Percentiles rank a stretch among this genome's conserved stretches.
phyloP scores from a whole-genome alignment of 2,329 filamentous ascomycete species.

The Chrysoporthe deuterocubensis region DNA sequence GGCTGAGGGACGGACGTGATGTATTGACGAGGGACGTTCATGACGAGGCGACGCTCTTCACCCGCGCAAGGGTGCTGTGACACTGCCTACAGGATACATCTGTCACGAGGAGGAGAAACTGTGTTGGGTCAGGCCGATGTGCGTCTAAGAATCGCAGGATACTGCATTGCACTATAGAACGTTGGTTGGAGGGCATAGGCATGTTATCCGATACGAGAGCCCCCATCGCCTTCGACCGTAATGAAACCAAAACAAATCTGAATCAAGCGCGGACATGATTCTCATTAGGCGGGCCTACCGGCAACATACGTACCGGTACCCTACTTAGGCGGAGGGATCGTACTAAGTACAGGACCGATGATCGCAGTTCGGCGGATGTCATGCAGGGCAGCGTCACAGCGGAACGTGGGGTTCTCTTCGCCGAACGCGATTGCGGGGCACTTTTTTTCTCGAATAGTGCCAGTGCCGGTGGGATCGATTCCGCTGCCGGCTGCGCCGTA shows the following conservation, averaged over 20 bases:
- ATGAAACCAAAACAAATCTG: constrained; percentile 18
- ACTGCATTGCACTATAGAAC: constrained; percentile 22
- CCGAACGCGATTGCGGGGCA: constrained; percentile 20
- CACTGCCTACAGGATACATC: constrained; percentile 5
- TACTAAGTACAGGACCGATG: not conserved
- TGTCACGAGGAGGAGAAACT: not conserved
- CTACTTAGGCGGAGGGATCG: not conserved
- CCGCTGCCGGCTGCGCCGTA: constrained; percentile 16
- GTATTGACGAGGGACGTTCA: constrained; percentile 16
- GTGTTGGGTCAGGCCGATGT: constrained; percentile 6
- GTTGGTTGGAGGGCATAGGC: constrained; percentile 15
- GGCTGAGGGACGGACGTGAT: constrained; percentile 2
- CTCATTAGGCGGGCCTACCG: not conserved
- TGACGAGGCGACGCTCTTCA: constrained; percentile 10
- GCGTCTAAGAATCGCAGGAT: constrained; percentile 24
- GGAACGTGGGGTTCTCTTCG: constrained; percentile 22
- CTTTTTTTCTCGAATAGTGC: constrained; percentile 8
- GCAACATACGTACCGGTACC: not conserved
- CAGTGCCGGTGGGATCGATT: not conserved
- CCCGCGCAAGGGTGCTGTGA: constrained; percentile 4
- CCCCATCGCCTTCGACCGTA: constrained; percentile 21
- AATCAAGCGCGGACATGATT: not conserved
- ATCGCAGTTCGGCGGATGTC: constrained; percentile 11
- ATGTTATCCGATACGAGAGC: constrained; percentile 19
- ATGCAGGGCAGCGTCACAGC: constrained; percentile 16